Conservation (phyloP, 371 early-diverging fungal genomes). For the Rhizopus sp. region DNA sequence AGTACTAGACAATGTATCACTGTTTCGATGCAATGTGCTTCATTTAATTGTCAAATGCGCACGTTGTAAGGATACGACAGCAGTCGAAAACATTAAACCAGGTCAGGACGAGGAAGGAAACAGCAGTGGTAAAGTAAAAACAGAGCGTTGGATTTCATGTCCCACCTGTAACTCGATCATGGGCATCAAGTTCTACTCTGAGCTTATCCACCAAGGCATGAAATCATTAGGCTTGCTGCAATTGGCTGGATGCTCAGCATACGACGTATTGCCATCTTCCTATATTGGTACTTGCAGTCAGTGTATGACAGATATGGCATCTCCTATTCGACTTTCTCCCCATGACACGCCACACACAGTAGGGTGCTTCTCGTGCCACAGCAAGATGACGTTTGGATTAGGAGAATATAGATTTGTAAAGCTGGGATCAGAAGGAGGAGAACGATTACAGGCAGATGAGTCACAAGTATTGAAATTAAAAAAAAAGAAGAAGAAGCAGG, state of each 20-base stretch:
- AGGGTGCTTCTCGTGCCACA: conserved; percentile 62
- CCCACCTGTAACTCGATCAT: conserved; percentile 65
- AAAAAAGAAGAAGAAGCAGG: conserved; percentile 49
- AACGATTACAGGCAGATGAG: conserved; percentile 30
- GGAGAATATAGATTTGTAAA: conserved; percentile 56
- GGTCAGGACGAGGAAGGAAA: conserved; percentile 15
- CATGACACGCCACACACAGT: conserved; percentile 37
- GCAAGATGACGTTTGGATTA: conserved; percentile 43
- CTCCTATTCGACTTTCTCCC: conserved; percentile 27
- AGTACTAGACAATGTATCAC: conserved; percentile 58
- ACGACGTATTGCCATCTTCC: conserved; percentile 69
- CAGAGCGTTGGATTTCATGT: conserved; percentile 69
- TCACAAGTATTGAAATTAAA: conserved; percentile 33
- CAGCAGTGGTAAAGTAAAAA: conserved; percentile 23
- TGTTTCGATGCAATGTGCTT: conserved; percentile 64
- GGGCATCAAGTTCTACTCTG: conserved; percentile 53
- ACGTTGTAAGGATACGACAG: conserved; percentile 69
- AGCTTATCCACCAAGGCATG: conserved; percentile 59
- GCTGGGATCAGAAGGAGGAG: conserved; percentile 48
- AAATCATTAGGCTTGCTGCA: conserved; percentile 74
- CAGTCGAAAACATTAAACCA: conserved; percentile 57
- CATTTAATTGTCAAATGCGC: conserved; percentile 69
- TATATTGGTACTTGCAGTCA: conserved; percentile 67
- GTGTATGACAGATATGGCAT: conserved; percentile 42
- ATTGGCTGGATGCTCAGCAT: conserved; percentile 62